A percentile compares a stretch with the other conserved stretches of the same genome.
phyloP scores from a whole-genome alignment of 805 yeast species.

The Lipomyces oligophaga region DNA sequence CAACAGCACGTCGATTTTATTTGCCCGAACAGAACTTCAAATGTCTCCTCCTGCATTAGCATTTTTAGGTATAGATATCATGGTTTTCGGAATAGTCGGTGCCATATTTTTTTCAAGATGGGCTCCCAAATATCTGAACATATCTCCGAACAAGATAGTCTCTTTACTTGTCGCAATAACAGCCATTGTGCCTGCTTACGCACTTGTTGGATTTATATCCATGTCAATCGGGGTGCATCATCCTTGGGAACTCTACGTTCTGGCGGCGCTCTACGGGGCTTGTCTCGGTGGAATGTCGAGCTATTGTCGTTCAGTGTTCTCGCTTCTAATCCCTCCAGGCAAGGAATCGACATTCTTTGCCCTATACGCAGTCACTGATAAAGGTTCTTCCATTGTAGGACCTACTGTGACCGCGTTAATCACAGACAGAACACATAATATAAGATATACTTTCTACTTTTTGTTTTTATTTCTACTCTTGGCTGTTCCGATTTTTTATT shows the following conservation, averaged over 20 bases:
- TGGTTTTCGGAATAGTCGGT: slow-evolving; percentile 64
- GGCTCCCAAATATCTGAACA: slow-evolving; percentile 13
- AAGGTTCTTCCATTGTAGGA: slow-evolving; percentile 72
- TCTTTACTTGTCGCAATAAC: slow-evolving; percentile 57
- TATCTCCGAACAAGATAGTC: slow-evolving; percentile 47
- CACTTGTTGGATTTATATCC: slow-evolving; percentile 61
- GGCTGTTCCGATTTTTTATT: slow-evolving; percentile 54
- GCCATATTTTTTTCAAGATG: slow-evolving; percentile 46
- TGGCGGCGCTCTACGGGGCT: slow-evolving; percentile 73
- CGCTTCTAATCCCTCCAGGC: slow-evolving; percentile 68
- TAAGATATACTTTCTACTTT: slow-evolving; percentile 67
- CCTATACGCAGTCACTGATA: slow-evolving; percentile 71
- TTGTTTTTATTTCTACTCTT: slow-evolving; percentile 51
- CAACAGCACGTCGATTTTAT: slow-evolving; percentile 71
- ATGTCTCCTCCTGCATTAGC: slow-evolving; percentile 69
- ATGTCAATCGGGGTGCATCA: slow-evolving; percentile 54
- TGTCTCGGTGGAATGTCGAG: slow-evolving; percentile 72
- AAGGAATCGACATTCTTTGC: slow-evolving; percentile 74
- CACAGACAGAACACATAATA: slow-evolving; percentile 68
- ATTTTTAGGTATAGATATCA: slow-evolving; percentile 59
- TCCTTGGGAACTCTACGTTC: slow-evolving; percentile 61
- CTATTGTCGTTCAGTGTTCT: slow-evolving; percentile 61
- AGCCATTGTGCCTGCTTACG: slow-evolving; percentile 65
- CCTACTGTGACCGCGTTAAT: slow-evolving; percentile 69
- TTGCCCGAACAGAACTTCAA: slow-evolving; percentile 64